Evolutionary conservation across 2,329 filamentous ascomycete genomes (phyloP).

Genomic region (Calonectria henricotiae): DNA sequence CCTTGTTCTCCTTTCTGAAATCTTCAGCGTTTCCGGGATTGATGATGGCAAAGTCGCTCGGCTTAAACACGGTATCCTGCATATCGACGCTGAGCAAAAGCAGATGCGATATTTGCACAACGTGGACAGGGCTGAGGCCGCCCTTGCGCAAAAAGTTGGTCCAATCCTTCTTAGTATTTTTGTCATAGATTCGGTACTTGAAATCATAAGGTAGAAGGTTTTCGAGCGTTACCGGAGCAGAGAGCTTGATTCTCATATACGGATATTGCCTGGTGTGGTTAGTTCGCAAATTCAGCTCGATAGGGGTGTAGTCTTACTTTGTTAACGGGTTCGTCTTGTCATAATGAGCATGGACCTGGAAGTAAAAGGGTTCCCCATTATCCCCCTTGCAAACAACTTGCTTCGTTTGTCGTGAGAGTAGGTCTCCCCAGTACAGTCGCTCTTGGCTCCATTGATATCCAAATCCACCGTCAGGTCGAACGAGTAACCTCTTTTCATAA

Average conservation of each 20-base stretch:
- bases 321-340: slow-evolving; percentile 88
- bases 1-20: slow-evolving; percentile 85
- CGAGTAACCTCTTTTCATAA: slow-evolving; percentile 88
- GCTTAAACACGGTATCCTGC: slow-evolving; percentile 95
- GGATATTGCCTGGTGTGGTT: slow-evolving; percentile 80
- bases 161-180: slow-evolving; percentile 99
- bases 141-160: slow-evolving; percentile 98
- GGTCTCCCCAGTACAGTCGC: slow-evolving; percentile 91
- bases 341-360: slow-evolving; percentile 91
- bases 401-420: slow-evolving; percentile 86
- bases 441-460: slow-evolving; percentile 97
- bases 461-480: slow-evolving; percentile 95
- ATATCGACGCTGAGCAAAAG: slow-evolving; percentile 94
- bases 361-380: slow-evolving; percentile 92
- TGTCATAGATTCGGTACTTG: slow-evolving; percentile 99
- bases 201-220: slow-evolving; percentile 98
- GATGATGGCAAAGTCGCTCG: slow-evolving; percentile 97
- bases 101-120: slow-evolving; percentile 95
- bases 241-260: slow-evolving; percentile 93
- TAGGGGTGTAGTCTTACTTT: slow-evolving; percentile 64
- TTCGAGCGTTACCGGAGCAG: slow-evolving; percentile 93
- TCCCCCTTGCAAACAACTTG: slow-evolving; percentile 93
- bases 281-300: slow-evolving; percentile 25
- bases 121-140: slow-evolving; percentile 96
- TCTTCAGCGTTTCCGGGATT: slow-evolving; percentile 91